phyloP scores from a whole-genome alignment of 768 basidiomycete species.

The Collybiopsis luxurians region DNA sequence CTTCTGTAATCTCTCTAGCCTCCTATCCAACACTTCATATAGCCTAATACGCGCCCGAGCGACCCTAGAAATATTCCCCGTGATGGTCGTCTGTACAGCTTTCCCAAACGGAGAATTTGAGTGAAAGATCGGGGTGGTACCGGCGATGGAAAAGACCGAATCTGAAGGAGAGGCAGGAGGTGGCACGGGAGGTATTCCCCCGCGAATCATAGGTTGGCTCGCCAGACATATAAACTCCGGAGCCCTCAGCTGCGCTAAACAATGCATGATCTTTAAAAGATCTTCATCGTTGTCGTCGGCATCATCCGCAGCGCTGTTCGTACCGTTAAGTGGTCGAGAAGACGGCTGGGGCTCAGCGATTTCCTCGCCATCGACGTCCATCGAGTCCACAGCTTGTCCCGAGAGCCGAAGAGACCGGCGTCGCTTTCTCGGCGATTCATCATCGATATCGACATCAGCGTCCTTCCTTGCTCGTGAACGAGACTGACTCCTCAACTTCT shows the following conservation, averaged over 20 bases:
- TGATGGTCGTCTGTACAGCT: not conserved
- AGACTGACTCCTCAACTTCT: too few relatives aligned
- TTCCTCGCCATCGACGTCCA: not conserved
- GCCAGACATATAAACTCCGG: slow-evolving; percentile 4
- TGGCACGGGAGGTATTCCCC: not conserved
- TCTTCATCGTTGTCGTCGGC: not conserved
- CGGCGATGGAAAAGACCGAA: not conserved
- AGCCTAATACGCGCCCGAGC: not conserved
- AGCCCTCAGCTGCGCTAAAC: not conserved
- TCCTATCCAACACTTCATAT: not conserved
- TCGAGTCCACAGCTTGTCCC: not conserved
- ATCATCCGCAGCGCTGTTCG: not conserved
- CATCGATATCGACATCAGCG: not conserved
- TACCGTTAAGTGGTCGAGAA: not conserved
- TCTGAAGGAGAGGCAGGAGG: not conserved
- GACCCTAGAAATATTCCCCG: not conserved
- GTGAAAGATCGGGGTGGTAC: not conserved
- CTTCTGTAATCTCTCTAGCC: not conserved
- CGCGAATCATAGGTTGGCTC: slow-evolving; percentile 3
- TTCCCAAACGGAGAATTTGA: not conserved
- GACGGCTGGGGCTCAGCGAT: too few relatives aligned
- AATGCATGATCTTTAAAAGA: not conserved
- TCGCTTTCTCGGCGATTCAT: not conserved
- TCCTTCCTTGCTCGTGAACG: not conserved
- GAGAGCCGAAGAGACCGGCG: not conserved